Conservation (phyloP, 352 stramenopile species). For the Globisporangium cederbergense region DNA sequence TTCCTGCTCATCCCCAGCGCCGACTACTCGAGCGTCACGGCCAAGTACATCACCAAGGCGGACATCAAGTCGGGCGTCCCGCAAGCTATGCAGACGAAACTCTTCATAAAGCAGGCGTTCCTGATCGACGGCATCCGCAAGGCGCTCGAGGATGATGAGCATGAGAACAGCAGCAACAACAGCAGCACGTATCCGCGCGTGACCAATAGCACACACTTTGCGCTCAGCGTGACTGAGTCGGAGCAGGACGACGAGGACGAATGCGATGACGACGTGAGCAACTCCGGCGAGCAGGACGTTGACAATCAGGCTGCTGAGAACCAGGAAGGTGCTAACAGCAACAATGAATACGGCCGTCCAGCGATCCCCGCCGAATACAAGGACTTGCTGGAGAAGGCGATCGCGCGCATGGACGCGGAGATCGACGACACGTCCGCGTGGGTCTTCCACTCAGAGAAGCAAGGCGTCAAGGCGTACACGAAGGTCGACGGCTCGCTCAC, state of each 20-base stretch:
- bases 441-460: conserved; percentile 68
- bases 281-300: conserved; percentile 22
- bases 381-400: conserved; percentile 53
- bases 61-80: conserved; percentile 62
- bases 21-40: conserved; percentile 49
- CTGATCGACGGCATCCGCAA: conserved; percentile 56
- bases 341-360: conserved; percentile 34
- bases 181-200: conserved; percentile 26
- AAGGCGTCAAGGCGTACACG: conserved; percentile 64
- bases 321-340: neutral
- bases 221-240: conserved; percentile 36
- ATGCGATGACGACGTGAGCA: neutral
- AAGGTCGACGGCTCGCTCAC: conserved; percentile 68
- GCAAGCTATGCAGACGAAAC: conserved; percentile 49
- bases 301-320: conserved; percentile 21
- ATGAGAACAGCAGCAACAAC: conserved; percentile 9
- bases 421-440: conserved; percentile 53
- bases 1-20: conserved; percentile 62
- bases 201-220: conserved; percentile 49
- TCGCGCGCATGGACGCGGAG: conserved; percentile 53
- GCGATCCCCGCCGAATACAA: conserved; percentile 47
- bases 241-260: conserved; percentile 40
- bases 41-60: conserved; percentile 66
- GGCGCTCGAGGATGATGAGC: conserved; percentile 49
- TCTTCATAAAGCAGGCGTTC: conserved; percentile 72